These are phyloP conservation scores for Solanum lignicaule DNA, from an alignment of 257 asterid genomes.

Conservation along the genomic window DNA sequence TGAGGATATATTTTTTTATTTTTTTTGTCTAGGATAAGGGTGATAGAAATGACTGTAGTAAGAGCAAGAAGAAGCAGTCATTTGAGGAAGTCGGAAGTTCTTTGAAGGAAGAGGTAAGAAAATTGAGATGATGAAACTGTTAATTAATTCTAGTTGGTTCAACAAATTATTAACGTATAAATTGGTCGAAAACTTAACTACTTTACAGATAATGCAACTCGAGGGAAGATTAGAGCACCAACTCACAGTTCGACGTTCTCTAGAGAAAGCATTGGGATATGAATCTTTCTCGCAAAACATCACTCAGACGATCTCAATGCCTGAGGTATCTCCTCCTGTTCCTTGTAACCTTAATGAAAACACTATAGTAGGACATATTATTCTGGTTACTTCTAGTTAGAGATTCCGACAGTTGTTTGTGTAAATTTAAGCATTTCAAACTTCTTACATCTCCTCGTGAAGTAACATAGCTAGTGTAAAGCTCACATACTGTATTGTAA, in stretches of 20 bases:
- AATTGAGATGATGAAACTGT: background rate
- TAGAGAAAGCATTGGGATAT: slow-evolving; percentile 79
- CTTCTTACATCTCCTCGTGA: background rate
- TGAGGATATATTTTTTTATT: background rate
- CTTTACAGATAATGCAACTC: slow-evolving; percentile 54
- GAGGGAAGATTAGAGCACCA: slow-evolving; percentile 67
- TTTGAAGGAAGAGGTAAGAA: slow-evolving; percentile 67
- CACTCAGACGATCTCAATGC: slow-evolving; percentile 25
- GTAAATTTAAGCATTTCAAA: background rate
- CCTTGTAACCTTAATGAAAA: background rate
- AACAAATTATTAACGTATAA: background rate
- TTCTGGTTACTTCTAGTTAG: background rate
- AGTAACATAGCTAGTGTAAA: background rate
- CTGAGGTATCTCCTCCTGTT: slow-evolving; percentile 41
- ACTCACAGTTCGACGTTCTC: slow-evolving; percentile 60
- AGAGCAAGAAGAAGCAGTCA: slow-evolving; percentile 32
- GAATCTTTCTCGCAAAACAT: slow-evolving; percentile 26
- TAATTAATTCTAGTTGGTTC: background rate
- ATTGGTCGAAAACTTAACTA: background rate
- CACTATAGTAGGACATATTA: background rate
- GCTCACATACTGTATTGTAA: background rate
- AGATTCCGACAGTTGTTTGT: background rate
- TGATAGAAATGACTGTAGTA: slow-evolving; percentile 15
- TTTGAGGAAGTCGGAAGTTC: slow-evolving; percentile 45
- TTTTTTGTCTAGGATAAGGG: slow-evolving; percentile 35